A percentile compares a stretch with the other conserved stretches of the same genome.
Evolutionary conservation across 768 basidiomycete species (phyloP).

Genomic region (Mycena olivaceomarginata): DNA sequence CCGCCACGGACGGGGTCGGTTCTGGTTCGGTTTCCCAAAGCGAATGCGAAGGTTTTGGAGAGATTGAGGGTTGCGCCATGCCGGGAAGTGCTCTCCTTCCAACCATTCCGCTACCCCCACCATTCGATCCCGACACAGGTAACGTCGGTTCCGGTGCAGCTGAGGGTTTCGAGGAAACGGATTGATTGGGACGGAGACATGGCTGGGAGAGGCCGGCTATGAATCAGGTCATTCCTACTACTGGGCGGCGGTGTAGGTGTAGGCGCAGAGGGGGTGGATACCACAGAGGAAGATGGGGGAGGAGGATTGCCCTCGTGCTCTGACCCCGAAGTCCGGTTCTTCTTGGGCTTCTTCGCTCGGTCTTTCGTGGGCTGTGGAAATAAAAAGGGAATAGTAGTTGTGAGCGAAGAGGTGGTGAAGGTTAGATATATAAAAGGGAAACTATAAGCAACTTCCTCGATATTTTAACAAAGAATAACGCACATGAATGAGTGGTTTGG

Average conservation of each 20-base stretch:
- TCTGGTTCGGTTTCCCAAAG: background rate
- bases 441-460: conserved; percentile 66
- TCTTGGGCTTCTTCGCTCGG: conserved; percentile 81
- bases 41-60: conserved; percentile 21
- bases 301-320: conserved; percentile 3
- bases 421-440: conserved; percentile 31
- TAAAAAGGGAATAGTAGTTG: conserved; percentile 57
- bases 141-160: background rate
- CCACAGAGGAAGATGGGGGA: conserved; percentile 11
- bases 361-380: conserved; percentile 82
- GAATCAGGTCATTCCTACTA: background rate
- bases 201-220: conserved; percentile 21
- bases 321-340: conserved; percentile 54
- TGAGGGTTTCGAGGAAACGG: background rate
- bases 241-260: conserved; percentile 9
- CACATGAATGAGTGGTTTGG: conserved; percentile 89
- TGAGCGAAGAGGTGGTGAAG: background rate
- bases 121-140: background rate
- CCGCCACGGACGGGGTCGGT: background rate
- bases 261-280: conserved; percentile 2
- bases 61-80: conserved; percentile 29
- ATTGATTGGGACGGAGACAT: background rate
- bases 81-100: conserved; percentile 24
- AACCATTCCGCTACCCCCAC: conserved; percentile 3
- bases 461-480: conserved; percentile 78